Base-by-base conservation (phyloP, 1,139 yeast species). In the Kluyveromyces sp. region DNA sequence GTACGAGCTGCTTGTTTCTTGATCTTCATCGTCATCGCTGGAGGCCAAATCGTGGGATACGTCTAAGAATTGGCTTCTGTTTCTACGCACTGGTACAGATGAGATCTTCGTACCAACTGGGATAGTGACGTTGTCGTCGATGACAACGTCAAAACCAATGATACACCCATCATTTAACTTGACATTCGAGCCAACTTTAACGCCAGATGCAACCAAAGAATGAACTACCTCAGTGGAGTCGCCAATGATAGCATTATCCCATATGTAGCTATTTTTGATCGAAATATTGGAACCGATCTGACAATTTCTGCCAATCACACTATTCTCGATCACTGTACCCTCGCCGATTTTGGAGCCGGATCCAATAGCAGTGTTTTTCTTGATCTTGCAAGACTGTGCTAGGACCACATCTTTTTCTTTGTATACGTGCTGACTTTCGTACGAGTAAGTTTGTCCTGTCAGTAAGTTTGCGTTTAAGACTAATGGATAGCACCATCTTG, bases 401-500 rank as follows among this genome's bases (percentile, higher is more conserved):
- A 94, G 71, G 12, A 88, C 78, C 18, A 92, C 92, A 51, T 82
- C 81, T 40, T 76, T 75, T 52, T 83, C 94, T 64, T 87, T 88
- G 66, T 94, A 92, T 40, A 89, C 77, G 61, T 92, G 94, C 43
- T 86, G 83, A 45, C 83, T 75, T 55, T 83, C 94, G 64, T 87
- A 87, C 6, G 80, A 68, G 60, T 83, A 92, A 1, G 86, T 74
- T 56, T 83, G 88, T 52, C 74, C 78, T 20, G 75, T 78, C 45
- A 81, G 67, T 51, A 85, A 70, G 59, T 89, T 89, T 43, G 87
- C 71, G 53, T 92, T 97, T 1, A 96, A 94, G 8, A 83, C 87
- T 45, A 89, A 70, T 17, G 99, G 99, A 59, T 87, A 92, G 47
- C 92, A 75, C 84, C 95, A 89, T 59, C 98, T 78, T 20, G 89